A percentile compares a stretch with the other conserved stretches of the same genome.
phyloP scores from a whole-genome alignment of 306 rosid species.

The Cucurbita pepo region DNA sequence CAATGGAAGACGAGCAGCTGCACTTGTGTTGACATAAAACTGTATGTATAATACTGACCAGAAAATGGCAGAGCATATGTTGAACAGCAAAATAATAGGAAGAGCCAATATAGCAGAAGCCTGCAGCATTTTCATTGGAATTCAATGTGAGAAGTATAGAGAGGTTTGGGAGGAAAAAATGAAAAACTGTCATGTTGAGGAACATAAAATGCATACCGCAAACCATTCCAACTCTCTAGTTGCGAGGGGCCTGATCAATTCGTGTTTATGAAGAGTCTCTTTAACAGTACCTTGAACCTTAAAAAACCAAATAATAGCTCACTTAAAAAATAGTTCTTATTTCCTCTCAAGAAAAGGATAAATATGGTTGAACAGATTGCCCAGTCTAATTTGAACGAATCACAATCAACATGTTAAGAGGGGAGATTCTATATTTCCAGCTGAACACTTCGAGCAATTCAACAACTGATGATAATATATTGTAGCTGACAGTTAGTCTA shows the following conservation, averaged over 20 bases:
- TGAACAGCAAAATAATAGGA: slow-evolving; percentile 58
- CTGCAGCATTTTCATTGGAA: slow-evolving; percentile 31
- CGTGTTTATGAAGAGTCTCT: slow-evolving; percentile 56
- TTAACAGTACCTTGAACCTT: slow-evolving; percentile 69
- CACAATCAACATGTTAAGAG: neutral
- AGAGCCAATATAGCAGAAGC: slow-evolving; percentile 86
- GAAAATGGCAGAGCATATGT: slow-evolving; percentile 42
- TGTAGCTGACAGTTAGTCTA: neutral
- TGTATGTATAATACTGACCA: slow-evolving; percentile 29
- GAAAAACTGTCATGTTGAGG: neutral
- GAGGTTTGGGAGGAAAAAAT: neutral
- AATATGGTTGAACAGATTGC: too few species aligned
- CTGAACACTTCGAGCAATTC: too few species aligned
- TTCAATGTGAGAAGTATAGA: slow-evolving; percentile 3
- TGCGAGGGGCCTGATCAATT: slow-evolving; percentile 68
- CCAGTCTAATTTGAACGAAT: neutral
- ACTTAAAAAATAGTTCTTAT: neutral
- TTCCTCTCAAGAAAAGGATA: neutral
- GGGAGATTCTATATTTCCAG: neutral
- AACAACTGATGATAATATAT: neutral
- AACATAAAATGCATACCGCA: slow-evolving; percentile 46
- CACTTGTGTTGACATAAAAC: neutral
- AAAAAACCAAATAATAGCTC: slow-evolving; percentile 4
- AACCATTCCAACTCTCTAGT: slow-evolving; percentile 91
- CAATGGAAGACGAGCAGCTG: neutral